Evolutionary conservation across 2,329 filamentous ascomycete genomes (phyloP), one percentile per base, ranked within the genome.

Genomic region (Neonectria faginata): DNA sequence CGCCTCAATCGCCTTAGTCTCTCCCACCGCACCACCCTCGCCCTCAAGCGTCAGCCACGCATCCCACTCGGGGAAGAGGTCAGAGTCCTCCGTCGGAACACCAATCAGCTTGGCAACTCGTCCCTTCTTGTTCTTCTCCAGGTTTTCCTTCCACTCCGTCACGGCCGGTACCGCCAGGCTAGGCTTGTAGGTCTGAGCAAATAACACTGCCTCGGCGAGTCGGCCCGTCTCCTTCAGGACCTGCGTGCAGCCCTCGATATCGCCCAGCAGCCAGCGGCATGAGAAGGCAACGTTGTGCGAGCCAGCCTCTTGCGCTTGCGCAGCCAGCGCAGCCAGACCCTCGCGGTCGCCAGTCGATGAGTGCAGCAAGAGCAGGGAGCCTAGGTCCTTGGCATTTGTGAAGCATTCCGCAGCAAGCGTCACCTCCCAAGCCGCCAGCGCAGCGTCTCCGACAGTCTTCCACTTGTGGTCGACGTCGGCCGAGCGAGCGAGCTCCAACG

Each of bases 21-120:
- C 70, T 22, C 55, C 54, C 5, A 58, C 77, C 64, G 80, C 76
- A 3, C 83, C 84, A 3, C 83, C 91, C 72, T 94, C 90, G 64
- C 86, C 87, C 82, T 98, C 96, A 67, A 97, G 77, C 75, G 87
- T 86, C 72, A 98, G 77, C 84, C 93, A 97, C 79, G 96, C 91
- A 5, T 97, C 92, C 96, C 96, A 99, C 75, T 97, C 93, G 0
- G 95, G 95, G 82, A 99, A 99, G 71, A 99, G 86, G 3, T 97
- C 94, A 44, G 91, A 91, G 64, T 94, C 92, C 71, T 92, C 90
- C 0, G 89, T 92, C 0, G 96, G 96, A 0, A 93, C 86, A 65
- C 92, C 95, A 58, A 99, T 87, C 55, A 94, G 85, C 81, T 95
- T 91, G 11, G 92, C 89, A 4, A 98, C 91, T 70, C 96, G 93